Evolutionary conservation across 2,329 filamentous ascomycete species (phyloP), one percentile per base, ranked within the genome.

Genomic region (Xylariales sp.): DNA sequence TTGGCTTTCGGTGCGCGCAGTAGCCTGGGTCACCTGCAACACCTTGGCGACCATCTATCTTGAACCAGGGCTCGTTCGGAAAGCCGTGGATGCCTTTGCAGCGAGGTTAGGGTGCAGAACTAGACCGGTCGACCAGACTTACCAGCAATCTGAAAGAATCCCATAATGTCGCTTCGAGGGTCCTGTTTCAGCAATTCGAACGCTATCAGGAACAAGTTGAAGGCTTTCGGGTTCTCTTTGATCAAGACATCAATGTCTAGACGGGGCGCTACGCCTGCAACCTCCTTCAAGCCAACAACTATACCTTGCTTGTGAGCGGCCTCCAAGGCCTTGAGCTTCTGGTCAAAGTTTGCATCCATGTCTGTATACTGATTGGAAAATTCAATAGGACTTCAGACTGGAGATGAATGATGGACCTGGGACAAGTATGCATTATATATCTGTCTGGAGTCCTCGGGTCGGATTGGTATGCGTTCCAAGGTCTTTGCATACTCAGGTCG

Each of bases 181-280:
- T n/a, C 1, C 28, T 31, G 28, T 15, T 31, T 12, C 28, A 31
- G 28, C 28, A n/a, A 15, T 2, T 31, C 28, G 28, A 31, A 31
- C n/a, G 28, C 28, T 31, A 31, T 31, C 28, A 31, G 28, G 28
- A 31, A 31, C 28, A 31, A 31, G 28, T 31, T 31, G 28, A 31
- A 31, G 12, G 28, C 28, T 15, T 31, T 31, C 8, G 28, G 28
- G 2, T 31, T 31, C 2, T 31, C 16, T 15, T 31, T 15, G 12
- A 31, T 31, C 28, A 31, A 31, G 28, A 31, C 28, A 15, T 31
- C 28, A 31, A 31, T 31, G 28, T 31, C 28, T 31, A 31, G 16
- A 15, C 28, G 28, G 16, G 28, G 28, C 6, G 28, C 28, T 3
- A 31, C 12, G 28, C 28, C 28, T 31, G 28, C 28, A 15, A 31